These are phyloP conservation scores for Curvularia lunata DNA, from an alignment of 2,329 filamentous ascomycete genomes.

Conservation along the genomic window DNA sequence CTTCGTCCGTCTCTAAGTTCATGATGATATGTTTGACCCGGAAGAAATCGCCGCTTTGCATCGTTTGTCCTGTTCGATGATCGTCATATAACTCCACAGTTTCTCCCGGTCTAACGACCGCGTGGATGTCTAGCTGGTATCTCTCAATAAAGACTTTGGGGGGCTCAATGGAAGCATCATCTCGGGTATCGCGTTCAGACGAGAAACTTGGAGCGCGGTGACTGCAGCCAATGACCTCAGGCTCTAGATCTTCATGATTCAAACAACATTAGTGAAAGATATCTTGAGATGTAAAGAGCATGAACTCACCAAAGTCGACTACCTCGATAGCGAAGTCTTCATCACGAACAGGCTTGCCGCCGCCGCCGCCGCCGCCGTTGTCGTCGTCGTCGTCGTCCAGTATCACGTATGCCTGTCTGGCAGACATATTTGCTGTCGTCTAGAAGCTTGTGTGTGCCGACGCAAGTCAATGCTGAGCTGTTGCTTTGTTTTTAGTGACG, in stretches of 20 bases:
- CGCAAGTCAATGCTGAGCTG: neutral
- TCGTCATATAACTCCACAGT: constrained; percentile 32
- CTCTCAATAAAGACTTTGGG: neutral
- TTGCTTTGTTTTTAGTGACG: neutral
- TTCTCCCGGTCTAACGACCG: constrained; percentile 9
- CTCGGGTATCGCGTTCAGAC: neutral
- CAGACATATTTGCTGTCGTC: neutral
- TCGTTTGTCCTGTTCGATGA: neutral
- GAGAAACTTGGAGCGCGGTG: neutral
- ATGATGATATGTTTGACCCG: constrained; percentile 26
- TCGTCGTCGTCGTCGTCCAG: constrained; percentile 1
- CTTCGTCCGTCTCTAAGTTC: constrained; percentile 22
- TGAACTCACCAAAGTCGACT: neutral
- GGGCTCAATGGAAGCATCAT: neutral
- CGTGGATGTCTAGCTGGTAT: neutral
- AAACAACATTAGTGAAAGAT: neutral
- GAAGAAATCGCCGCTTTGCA: constrained; percentile 34
- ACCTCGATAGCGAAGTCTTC: neutral
- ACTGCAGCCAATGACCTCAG: neutral
- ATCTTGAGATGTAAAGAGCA: neutral
- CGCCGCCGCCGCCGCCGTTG: constrained; percentile 2
- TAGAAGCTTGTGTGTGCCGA: neutral
- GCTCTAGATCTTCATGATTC: constrained; percentile 1
- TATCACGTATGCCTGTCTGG: neutral
- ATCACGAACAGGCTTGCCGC: neutral